Evolutionary conservation across 2,329 filamentous ascomycete species (phyloP), one percentile per base, ranked within the genome.

Genomic region (Tolypocladium endophyticum): DNA sequence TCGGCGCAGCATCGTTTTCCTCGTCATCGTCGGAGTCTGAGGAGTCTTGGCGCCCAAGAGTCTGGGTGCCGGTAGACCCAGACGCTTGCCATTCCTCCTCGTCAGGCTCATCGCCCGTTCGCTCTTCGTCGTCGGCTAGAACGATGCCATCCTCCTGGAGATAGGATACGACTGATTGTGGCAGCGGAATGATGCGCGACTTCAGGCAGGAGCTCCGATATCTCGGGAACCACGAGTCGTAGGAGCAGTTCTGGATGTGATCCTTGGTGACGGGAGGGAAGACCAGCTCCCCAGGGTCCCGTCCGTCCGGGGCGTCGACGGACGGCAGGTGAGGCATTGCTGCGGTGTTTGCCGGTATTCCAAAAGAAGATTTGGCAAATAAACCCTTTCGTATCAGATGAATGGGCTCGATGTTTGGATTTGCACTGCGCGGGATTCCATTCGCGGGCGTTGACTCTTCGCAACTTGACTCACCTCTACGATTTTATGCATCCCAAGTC

Each of bases 201-300:
- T 93, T 94, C 52, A 96, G 89, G 39, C 91, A 92, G 55, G 90
- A 82, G 9, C 84, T 79, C 61, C 90, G 87, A 71, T 95, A 96
- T 81, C 83, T 87, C 55, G 89, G 85, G 69, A 96, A 90, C 94
- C 94, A 99, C 61, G 82, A 84, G 71, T 96, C 89, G 73, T 95
- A 97, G 50, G 94, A 95, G 76, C 93, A 99, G 74, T 97, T 89
- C 59, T 96, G 78, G 62, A 99, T 95, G 69, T 99, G 93, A 55
- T 88, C 84, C 70, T 87, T 89, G 38, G 87, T 91, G 60, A 96
- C 83, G 1, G 91, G 90, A 25, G 92, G 89, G 70, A 99, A 97
- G 25, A 84, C 84, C 23, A 90, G 56, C 35, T 69, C 66, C 39
- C 62, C 61, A 30, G 63, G 63, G 35, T 67, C 66, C 33, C 58